These are phyloP conservation scores for Penicillium manginii DNA, from an alignment of 495 filamentous ascomycete species.

Conservation along the genomic window DNA sequence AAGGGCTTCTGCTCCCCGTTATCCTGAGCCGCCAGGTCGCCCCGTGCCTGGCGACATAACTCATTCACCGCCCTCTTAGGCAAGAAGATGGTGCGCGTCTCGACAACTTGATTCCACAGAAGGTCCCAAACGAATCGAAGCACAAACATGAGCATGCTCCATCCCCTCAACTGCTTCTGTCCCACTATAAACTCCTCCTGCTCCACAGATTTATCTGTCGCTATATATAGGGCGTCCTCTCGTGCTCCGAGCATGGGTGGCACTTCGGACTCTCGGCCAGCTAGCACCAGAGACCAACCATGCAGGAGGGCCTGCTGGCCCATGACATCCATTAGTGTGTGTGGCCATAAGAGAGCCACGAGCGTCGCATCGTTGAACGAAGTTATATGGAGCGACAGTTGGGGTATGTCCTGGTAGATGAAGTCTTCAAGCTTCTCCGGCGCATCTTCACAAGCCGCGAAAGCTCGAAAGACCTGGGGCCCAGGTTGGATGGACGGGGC, in stretches of 20 bases:
- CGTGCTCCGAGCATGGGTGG: constrained; percentile 18
- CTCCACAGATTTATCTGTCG: too few species aligned
- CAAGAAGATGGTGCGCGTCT: constrained; percentile 14
- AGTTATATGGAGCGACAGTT: constrained; percentile 50
- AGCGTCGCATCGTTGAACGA: constrained; percentile 53
- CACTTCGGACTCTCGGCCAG: constrained; percentile 22
- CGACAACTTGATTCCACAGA: constrained; percentile 5
- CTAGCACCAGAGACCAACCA: constrained; percentile 24
- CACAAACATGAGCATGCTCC: constrained; percentile 5
- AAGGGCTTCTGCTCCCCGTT: constrained; percentile 4
- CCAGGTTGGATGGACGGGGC: constrained; percentile 15
- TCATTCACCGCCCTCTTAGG: not conserved
- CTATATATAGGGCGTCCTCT: constrained; percentile 14
- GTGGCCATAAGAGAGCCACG: constrained; percentile 48
- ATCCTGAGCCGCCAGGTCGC: too few species aligned
- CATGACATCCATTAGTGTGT: constrained; percentile 52
- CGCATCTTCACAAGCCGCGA: constrained; percentile 33
- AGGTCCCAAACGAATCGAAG: constrained; percentile 18
- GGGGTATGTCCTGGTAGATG: constrained; percentile 36
- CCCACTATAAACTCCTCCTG: constrained; percentile 13
- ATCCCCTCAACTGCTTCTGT: constrained; percentile 9
- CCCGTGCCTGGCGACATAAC: too few species aligned
- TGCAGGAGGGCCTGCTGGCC: constrained; percentile 28
- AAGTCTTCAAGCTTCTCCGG: too few species aligned
- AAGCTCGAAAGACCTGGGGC: constrained; percentile 10